A percentile compares a stretch with the other conserved stretches of the same genome.
Evolutionary conservation across 2,329 filamentous ascomycete genomes (phyloP).

Genomic region (Exophiala phaeomuriformis): DNA sequence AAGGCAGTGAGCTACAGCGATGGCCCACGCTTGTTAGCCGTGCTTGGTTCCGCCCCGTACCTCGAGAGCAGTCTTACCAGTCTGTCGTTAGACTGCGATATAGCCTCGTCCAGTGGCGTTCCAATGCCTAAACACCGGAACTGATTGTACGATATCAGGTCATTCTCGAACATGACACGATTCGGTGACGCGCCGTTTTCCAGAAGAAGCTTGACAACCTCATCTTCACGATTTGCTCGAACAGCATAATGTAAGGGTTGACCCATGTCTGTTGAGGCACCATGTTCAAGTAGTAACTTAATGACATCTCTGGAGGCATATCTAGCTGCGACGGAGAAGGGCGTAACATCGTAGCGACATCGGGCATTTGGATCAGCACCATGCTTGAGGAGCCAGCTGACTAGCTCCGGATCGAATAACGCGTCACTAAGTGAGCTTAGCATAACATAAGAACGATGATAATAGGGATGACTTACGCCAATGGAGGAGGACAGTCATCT

Average conservation of each 20-base stretch:
- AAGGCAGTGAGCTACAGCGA: too few species aligned
- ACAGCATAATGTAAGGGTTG: slow-evolving; percentile 10
- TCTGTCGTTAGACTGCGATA: not conserved
- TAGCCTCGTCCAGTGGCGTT: not conserved
- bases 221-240: not conserved
- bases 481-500: slow-evolving; percentile 21
- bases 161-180: not conserved
- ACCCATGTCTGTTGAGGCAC: slow-evolving; percentile 6
- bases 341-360: slow-evolving; percentile 27
- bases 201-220: not conserved
- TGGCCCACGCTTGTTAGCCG: too few species aligned
- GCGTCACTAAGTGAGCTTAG: slow-evolving; percentile 19
- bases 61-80: not conserved
- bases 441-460: slow-evolving; percentile 3
- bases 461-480: slow-evolving; percentile 22
- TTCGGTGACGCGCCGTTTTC: not conserved
- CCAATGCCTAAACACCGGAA: not conserved
- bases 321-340: slow-evolving; percentile 27
- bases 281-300: slow-evolving; percentile 21
- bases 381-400: slow-evolving; percentile 28
- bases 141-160: not conserved
- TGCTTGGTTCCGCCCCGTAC: not conserved
- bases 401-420: slow-evolving; percentile 26
- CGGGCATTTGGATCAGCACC: slow-evolving; percentile 28
- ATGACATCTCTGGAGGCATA: slow-evolving; percentile 22